These are phyloP conservation scores for Echria macrotheca DNA, from an alignment of 495 filamentous ascomycete genomes.

Conservation along the genomic window DNA sequence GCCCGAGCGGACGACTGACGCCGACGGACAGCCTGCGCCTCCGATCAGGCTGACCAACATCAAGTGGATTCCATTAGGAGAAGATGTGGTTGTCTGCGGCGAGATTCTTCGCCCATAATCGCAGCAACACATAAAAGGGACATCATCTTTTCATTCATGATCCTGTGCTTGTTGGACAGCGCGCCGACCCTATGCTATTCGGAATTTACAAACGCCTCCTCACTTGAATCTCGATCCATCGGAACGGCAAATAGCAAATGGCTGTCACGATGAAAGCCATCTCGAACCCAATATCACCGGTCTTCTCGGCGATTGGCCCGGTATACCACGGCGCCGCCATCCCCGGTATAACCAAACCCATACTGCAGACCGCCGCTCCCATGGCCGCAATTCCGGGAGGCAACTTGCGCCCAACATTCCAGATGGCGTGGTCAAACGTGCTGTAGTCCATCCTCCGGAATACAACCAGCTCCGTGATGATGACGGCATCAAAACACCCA, in stretches of 20 bases:
- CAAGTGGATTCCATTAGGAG: slow-evolving; percentile 5
- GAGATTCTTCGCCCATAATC: background rate
- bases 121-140: background rate
- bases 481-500: slow-evolving; percentile 43
- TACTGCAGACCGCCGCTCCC: slow-evolving; percentile 30
- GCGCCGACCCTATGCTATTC: background rate
- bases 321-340: slow-evolving; percentile 50
- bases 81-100: slow-evolving; percentile 9
- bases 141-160: too few species aligned
- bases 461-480: slow-evolving; percentile 42
- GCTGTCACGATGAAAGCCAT: slow-evolving; percentile 44
- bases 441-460: slow-evolving; percentile 36
- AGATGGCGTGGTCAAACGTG: slow-evolving; percentile 39
- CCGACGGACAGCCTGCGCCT: background rate
- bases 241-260: slow-evolving; percentile 37
- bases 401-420: slow-evolving; percentile 41
- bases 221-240: slow-evolving; percentile 35
- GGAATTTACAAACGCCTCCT: slow-evolving; percentile 16
- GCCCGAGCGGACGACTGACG: slow-evolving; percentile 29
- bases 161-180: too few species aligned
- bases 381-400: slow-evolving; percentile 43
- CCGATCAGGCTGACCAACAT: slow-evolving; percentile 1
- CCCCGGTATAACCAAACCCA: slow-evolving; percentile 41
- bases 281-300: slow-evolving; percentile 53
- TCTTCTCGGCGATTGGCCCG: slow-evolving; percentile 43